These are phyloP conservation scores for Aspergillus sp. DNA, from an alignment of 2,329 filamentous ascomycete genomes.

Conservation along the genomic window DNA sequence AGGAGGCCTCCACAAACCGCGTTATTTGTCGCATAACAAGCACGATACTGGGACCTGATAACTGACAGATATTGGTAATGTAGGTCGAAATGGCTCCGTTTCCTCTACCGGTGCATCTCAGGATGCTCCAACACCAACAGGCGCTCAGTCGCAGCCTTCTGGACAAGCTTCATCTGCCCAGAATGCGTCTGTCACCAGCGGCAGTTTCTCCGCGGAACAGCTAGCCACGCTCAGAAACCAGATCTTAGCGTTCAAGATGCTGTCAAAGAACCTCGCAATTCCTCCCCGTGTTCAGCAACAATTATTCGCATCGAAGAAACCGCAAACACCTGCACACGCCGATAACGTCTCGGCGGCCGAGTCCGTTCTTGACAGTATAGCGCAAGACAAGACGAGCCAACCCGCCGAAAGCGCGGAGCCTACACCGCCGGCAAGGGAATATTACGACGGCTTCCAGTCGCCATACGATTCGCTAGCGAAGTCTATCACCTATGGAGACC, in stretches of 20 bases:
- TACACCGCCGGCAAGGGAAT: slow-evolving; percentile 27
- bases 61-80: background rate
- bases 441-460: slow-evolving; percentile 67
- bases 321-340: slow-evolving; percentile 30
- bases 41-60: background rate
- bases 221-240: slow-evolving; percentile 72
- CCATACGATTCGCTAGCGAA: slow-evolving; percentile 56
- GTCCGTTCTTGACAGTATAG: slow-evolving; percentile 33
- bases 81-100: slow-evolving; percentile 32
- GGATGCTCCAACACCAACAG: slow-evolving; percentile 15
- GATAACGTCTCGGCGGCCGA: slow-evolving; percentile 28
- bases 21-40: background rate
- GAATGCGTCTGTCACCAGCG: slow-evolving; percentile 27
- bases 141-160: slow-evolving; percentile 14
- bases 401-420: slow-evolving; percentile 20
- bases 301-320: slow-evolving; percentile 59
- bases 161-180: slow-evolving; percentile 20
- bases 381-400: slow-evolving; percentile 28
- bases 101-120: slow-evolving; percentile 22
- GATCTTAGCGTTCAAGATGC: slow-evolving; percentile 82
- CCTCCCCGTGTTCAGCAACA: slow-evolving; percentile 72
- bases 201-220: slow-evolving; percentile 71
- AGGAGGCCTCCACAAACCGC: slow-evolving; percentile 6
- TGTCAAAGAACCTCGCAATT: slow-evolving; percentile 80
- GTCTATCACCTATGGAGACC: slow-evolving; percentile 71